Percentiles rank a stretch among this genome's conserved stretches.
Conservation (phyloP, 1,284 basidiomycete genomes). For the Cutaneotrichosporon dermatis region DNA sequence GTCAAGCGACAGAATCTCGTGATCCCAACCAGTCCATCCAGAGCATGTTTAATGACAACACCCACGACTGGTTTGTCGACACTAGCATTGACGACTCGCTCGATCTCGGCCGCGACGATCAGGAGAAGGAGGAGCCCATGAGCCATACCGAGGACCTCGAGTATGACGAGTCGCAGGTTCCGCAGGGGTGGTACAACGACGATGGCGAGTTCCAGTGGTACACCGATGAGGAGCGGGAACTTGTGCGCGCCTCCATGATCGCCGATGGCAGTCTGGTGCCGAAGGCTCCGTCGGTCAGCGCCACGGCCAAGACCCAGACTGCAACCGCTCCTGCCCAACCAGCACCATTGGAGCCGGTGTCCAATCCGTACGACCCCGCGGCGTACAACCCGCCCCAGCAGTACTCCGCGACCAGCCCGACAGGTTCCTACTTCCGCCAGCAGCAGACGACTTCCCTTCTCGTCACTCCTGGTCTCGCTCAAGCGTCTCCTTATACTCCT, state of each 20-base stretch:
- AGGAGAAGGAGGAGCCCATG: neutral
- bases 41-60: conserved; percentile 27
- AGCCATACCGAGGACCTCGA: conserved; percentile 15
- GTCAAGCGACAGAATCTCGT: neutral
- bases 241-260: conserved; percentile 35
- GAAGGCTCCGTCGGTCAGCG: neutral
- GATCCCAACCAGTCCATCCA: conserved; percentile 23
- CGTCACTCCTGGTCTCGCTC: neutral
- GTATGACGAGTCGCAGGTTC: conserved; percentile 31
- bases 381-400: conserved; percentile 9
- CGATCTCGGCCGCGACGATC: conserved; percentile 11
- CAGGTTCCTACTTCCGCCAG: neutral
- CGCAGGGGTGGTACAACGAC: conserved; percentile 46
- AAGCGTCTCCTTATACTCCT: conserved; percentile 14
- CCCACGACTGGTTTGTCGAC: conserved; percentile 37
- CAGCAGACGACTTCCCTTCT: neutral
- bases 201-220: conserved; percentile 41
- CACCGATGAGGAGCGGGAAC: conserved; percentile 41
- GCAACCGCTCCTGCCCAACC: neutral
- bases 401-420: neutral
- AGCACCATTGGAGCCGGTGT: neutral
- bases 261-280: conserved; percentile 10
- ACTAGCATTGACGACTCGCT: conserved; percentile 35
- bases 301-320: neutral
- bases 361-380: neutral